Evolutionary conservation across 495 filamentous ascomycete species (phyloP).

Genomic region (Aspergillus bertholletiae): DNA sequence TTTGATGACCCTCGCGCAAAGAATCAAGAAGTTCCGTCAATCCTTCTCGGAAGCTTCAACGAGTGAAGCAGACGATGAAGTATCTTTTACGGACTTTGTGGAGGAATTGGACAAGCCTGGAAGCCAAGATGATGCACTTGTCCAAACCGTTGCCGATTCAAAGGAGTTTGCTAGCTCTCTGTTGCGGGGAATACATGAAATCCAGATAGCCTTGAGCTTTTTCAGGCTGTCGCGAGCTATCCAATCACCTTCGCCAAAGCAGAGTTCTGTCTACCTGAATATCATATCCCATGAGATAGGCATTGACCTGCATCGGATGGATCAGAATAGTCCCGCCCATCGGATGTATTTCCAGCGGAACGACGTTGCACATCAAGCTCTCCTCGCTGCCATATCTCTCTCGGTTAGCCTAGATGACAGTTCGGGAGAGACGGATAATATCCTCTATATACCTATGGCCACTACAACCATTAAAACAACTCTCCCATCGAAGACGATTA

Average conservation of each 20-base stretch:
- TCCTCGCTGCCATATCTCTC: slow-evolving; percentile 87
- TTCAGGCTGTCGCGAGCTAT: slow-evolving; percentile 80
- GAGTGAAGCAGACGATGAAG: slow-evolving; percentile 46
- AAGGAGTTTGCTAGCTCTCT: slow-evolving; percentile 90
- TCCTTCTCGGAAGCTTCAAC: slow-evolving; percentile 27
- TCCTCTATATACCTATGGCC: slow-evolving; percentile 95
- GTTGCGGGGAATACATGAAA: slow-evolving; percentile 87
- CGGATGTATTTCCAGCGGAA: slow-evolving; percentile 97
- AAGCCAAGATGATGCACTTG: slow-evolving; percentile 68
- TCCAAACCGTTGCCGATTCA: slow-evolving; percentile 86
- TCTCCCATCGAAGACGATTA: slow-evolving; percentile 88
- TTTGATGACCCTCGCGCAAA: slow-evolving; percentile 56
- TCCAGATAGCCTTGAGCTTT: slow-evolving; percentile 94
- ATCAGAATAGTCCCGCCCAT: slow-evolving; percentile 90
- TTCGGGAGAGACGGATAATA: slow-evolving; percentile 74
- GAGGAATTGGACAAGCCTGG: slow-evolving; percentile 74
- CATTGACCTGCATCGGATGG: slow-evolving; percentile 87
- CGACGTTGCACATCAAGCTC: slow-evolving; percentile 92
- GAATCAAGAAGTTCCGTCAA: slow-evolving; percentile 40
- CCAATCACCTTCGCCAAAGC: slow-evolving; percentile 58
- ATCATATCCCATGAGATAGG: slow-evolving; percentile 94
- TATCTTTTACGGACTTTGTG: slow-evolving; percentile 70
- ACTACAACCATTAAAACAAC: slow-evolving; percentile 95
- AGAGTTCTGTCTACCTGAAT: slow-evolving; percentile 71
- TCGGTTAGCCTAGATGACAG: slow-evolving; percentile 90